A percentile compares a stretch with the other conserved stretches of the same genome.
Conservation (phyloP, 1,284 basidiomycete genomes). For the Coniferiporia weirii region DNA sequence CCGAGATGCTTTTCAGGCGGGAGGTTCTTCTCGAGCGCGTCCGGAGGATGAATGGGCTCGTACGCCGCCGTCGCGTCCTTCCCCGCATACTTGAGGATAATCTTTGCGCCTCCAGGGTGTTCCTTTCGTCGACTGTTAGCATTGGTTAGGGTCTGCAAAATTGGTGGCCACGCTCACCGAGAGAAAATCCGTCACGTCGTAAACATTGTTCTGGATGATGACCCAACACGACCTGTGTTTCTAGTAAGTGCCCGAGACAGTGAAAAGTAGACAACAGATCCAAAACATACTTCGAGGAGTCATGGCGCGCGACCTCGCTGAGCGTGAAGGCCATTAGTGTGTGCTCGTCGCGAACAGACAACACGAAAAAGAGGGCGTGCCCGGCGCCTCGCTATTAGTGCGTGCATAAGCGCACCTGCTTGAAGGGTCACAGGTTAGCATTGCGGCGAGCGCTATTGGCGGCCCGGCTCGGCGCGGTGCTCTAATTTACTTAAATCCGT, state of each 20-base stretch:
- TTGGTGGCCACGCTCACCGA: slow-evolving; percentile 34
- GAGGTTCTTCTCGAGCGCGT: slow-evolving; percentile 66
- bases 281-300: slow-evolving; percentile 40
- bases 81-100: slow-evolving; percentile 78
- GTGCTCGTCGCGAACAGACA: background rate
- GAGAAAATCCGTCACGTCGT: slow-evolving; percentile 85
- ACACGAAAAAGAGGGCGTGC: background rate
- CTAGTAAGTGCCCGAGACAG: slow-evolving; percentile 3
- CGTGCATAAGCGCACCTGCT: background rate
- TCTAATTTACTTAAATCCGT: background rate
- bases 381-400: background rate
- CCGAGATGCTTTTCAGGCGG: slow-evolving; percentile 68
- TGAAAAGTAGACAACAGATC: background rate
- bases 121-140: slow-evolving; percentile 37
- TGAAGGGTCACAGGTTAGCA: background rate
- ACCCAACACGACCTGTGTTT: slow-evolving; percentile 71
- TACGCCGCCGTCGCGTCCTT: slow-evolving; percentile 72
- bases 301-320: slow-evolving; percentile 47
- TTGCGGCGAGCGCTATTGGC: background rate
- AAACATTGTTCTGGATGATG: slow-evolving; percentile 71
- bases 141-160: background rate
- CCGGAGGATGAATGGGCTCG: slow-evolving; percentile 69
- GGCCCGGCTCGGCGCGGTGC: no score
- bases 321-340: slow-evolving; percentile 29
- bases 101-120: slow-evolving; percentile 77